phyloP scores from a whole-genome alignment of 495 filamentous ascomycete species.

The Oidiodendron maius region DNA sequence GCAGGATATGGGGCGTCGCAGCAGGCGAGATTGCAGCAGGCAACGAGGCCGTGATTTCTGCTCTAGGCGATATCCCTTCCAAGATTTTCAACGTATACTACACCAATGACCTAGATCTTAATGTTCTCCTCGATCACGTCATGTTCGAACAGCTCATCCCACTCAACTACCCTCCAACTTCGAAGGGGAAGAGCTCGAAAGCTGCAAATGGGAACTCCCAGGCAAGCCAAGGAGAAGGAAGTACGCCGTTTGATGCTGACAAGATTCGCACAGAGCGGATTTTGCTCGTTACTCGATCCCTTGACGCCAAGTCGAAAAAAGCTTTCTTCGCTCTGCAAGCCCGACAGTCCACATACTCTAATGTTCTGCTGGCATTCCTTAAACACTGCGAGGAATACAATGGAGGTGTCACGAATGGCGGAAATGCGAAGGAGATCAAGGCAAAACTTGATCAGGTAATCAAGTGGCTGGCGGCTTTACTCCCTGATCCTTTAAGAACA shows the following conservation, averaged over 20 bases:
- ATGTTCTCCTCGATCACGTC: conserved; percentile 77
- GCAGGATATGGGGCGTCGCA: conserved; percentile 86
- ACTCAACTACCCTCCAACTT: conserved; percentile 71
- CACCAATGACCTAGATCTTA: conserved; percentile 83
- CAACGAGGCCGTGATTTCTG: conserved; percentile 63
- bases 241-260: conserved; percentile 60
- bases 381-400: conserved; percentile 81
- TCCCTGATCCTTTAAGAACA: conserved; percentile 65
- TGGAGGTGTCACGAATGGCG: conserved; percentile 71
- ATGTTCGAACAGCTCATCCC: conserved; percentile 82
- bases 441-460: conserved; percentile 59
- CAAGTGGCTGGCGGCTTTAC: conserved; percentile 61
- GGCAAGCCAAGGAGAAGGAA: conserved; percentile 27
- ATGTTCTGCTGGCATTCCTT: conserved; percentile 64
- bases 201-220: conserved; percentile 54
- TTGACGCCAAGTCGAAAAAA: conserved; percentile 73
- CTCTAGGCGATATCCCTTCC: conserved; percentile 73
- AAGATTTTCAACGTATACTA: conserved; percentile 86
- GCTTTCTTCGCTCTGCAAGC: conserved; percentile 85
- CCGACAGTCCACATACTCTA: conserved; percentile 63
- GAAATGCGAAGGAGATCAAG: conserved; percentile 56
- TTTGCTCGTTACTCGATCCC: conserved; percentile 67
- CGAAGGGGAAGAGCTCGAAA: conserved; percentile 59
- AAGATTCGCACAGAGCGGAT: conserved; percentile 81
- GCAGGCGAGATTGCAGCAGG: conserved; percentile 79